Percentiles rank a stretch among this genome's conserved stretches.
These are phyloP conservation scores for Ganoderma resinaceum DNA, from an alignment of 1,284 basidiomycete genomes.

Conservation along the genomic window DNA sequence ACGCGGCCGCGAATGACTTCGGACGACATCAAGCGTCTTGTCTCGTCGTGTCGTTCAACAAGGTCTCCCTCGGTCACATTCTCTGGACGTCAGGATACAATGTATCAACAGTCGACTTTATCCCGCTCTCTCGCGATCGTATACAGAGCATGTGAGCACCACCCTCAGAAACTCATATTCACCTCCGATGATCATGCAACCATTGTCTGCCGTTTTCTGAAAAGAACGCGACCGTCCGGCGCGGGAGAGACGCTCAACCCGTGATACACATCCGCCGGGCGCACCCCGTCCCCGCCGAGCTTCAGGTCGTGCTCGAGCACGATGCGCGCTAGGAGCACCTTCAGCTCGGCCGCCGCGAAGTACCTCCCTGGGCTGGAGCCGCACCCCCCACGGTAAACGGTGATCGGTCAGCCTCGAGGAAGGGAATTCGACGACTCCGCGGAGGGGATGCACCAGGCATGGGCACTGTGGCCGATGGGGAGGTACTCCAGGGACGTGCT, in stretches of 20 bases:
- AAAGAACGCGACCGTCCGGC: conserved; percentile 15
- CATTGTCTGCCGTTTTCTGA: conserved; percentile 14
- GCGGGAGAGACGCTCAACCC: conserved; percentile 8
- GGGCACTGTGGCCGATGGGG: conserved; percentile 34
- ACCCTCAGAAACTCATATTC: too few species aligned
- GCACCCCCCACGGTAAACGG: neutral
- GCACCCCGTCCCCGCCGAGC: conserved; percentile 40
- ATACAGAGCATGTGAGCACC: too few species aligned
- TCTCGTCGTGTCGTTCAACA: neutral
- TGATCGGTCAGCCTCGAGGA: neutral
- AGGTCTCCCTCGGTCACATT: neutral
- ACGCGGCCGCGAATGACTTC: neutral
- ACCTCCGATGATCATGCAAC: neutral
- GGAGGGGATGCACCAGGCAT: neutral
- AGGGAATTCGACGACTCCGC: neutral
- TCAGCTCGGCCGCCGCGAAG: conserved; percentile 54
- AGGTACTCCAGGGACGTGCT: conserved; percentile 34
- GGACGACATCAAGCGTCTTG: neutral
- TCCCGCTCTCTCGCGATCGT: too few species aligned
- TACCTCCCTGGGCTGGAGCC: conserved; percentile 50
- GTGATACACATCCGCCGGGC: conserved; percentile 30
- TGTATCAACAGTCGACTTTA: too few species aligned
- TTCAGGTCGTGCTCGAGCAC: conserved; percentile 55
- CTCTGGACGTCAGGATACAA: too few species aligned
- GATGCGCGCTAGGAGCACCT: conserved; percentile 52